A percentile compares a stretch with the other conserved stretches of the same genome.
Conservation (phyloP, 1,139 yeast species). For the Suhomyces panamericanus region DNA sequence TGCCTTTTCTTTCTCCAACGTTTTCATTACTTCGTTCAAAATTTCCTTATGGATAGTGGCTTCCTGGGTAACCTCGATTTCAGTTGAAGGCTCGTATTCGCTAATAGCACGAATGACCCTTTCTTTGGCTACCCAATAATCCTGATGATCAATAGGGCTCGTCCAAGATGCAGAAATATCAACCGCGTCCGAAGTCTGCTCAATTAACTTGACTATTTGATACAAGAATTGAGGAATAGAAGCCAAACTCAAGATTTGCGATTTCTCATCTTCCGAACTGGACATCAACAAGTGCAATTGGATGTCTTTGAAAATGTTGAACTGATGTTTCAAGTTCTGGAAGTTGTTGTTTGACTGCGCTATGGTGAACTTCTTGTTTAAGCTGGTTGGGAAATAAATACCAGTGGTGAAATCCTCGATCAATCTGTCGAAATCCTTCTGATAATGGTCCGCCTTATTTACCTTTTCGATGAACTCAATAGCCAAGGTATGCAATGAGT, state of each 20-base stretch:
- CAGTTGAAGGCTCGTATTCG: constrained; percentile 16
- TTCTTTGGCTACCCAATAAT: constrained; percentile 39
- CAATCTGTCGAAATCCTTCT: constrained; percentile 29
- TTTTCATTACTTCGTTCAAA: constrained; percentile 22
- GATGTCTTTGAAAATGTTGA: constrained; percentile 44
- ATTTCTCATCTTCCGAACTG: constrained; percentile 15
- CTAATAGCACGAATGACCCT: constrained; percentile 28
- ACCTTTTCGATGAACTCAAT: constrained; percentile 25
- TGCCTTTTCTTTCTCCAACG: constrained; percentile 15
- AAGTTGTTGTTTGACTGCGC: constrained; percentile 35
- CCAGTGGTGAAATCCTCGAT: constrained; percentile 38
- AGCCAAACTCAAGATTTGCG: constrained; percentile 24
- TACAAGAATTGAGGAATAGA: constrained; percentile 40
- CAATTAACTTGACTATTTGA: constrained; percentile 25
- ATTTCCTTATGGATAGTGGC: constrained; percentile 25
- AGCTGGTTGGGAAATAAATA: constrained; percentile 39
- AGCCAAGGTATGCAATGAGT: constrained; percentile 31
- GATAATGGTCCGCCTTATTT: constrained; percentile 30
- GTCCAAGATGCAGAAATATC: constrained; percentile 26
- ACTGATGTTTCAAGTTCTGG: constrained; percentile 41
- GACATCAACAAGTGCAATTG: constrained; percentile 37
- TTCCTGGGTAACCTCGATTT: constrained; percentile 22
- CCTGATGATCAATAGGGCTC: constrained; percentile 34
- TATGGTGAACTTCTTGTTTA: constrained; percentile 24
- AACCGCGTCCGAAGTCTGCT: constrained; percentile 13